Evolutionary conservation across 2,329 filamentous ascomycete genomes (phyloP).

Genomic region (Arachnomyces sp.): DNA sequence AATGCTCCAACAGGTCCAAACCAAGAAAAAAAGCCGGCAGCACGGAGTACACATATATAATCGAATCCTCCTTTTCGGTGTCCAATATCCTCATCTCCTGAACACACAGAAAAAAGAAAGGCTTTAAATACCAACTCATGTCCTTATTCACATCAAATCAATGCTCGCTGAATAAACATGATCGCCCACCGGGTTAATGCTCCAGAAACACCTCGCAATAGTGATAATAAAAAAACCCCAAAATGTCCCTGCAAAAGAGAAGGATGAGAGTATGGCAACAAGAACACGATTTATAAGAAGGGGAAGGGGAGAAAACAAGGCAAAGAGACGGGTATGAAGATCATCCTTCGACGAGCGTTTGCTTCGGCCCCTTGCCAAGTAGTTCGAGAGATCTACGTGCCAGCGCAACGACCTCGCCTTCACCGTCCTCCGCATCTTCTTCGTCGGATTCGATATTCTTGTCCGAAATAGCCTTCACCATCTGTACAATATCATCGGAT

Average conservation of each 20-base stretch:
- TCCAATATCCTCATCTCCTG: no score
- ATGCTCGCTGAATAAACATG: slow-evolving; percentile 22
- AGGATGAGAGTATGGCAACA: no score
- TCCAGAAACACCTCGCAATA: slow-evolving; percentile 12
- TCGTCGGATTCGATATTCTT: slow-evolving; percentile 81
- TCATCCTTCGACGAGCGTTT: slow-evolving; percentile 70
- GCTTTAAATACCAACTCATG: no score
- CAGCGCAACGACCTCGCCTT: slow-evolving; percentile 85
- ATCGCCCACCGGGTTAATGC: slow-evolving; percentile 13
- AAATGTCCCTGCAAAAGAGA: slow-evolving; percentile 2
- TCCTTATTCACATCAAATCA: slow-evolving; percentile 21
- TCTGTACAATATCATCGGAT: slow-evolving; percentile 82
- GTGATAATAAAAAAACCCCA: slow-evolving; percentile 6
- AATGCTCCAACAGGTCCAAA: no score
- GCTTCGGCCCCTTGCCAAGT: slow-evolving; percentile 68
- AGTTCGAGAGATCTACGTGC: slow-evolving; percentile 86
- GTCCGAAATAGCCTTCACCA: slow-evolving; percentile 86
- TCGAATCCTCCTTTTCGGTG: no score
- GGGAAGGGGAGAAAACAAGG: neutral
- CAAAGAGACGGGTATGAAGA: neutral
- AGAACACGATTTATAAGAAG: slow-evolving; percentile 3
- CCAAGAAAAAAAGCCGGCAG: no score
- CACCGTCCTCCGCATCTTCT: slow-evolving; percentile 79
- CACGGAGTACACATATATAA: no score
- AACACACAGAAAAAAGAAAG: neutral